A percentile compares a stretch with the other conserved stretches of the same genome.
Conservation (phyloP, 1,139 yeast species). For the Diutina pseudorugosa region DNA sequence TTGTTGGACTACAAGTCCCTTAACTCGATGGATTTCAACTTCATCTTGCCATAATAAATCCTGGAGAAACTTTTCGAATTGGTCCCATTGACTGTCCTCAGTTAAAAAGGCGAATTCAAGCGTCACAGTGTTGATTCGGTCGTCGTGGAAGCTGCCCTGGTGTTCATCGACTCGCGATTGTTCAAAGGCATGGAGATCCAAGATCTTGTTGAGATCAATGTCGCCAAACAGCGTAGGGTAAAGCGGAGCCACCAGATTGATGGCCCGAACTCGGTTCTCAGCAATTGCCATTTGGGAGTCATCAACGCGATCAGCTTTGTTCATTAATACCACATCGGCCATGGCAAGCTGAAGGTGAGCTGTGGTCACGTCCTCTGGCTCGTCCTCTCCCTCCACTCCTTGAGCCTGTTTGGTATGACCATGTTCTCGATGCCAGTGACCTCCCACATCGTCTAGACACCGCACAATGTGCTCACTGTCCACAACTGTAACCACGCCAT, state of each 20-base stretch:
- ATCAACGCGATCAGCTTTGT: constrained; percentile 51
- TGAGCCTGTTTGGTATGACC: constrained; percentile 16
- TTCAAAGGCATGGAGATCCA: constrained; percentile 78
- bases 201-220: constrained; percentile 42
- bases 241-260: constrained; percentile 62
- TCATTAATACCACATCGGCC: constrained; percentile 72
- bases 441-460: constrained; percentile 62
- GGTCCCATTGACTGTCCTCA: constrained; percentile 18
- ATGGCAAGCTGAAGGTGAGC: constrained; percentile 86
- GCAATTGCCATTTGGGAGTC: constrained; percentile 14
- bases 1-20: constrained; percentile 49
- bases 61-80: constrained; percentile 53
- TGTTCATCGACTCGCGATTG: constrained; percentile 8
- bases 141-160: constrained; percentile 22
- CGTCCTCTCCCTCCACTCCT: constrained; percentile 20
- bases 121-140: constrained; percentile 52
- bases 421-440: constrained; percentile 44
- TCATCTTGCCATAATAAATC: constrained; percentile 53
- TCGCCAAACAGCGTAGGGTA: constrained; percentile 63
- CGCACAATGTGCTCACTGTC: constrained; percentile 61
- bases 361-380: constrained; percentile 43
- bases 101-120: constrained; percentile 38
- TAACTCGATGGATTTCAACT: constrained; percentile 69
- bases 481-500: constrained; percentile 87
- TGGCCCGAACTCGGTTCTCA: constrained; percentile 30